Evolutionary conservation across 768 basidiomycete genomes (phyloP).

Genomic region (Cystofilobasidium capitatum): DNA sequence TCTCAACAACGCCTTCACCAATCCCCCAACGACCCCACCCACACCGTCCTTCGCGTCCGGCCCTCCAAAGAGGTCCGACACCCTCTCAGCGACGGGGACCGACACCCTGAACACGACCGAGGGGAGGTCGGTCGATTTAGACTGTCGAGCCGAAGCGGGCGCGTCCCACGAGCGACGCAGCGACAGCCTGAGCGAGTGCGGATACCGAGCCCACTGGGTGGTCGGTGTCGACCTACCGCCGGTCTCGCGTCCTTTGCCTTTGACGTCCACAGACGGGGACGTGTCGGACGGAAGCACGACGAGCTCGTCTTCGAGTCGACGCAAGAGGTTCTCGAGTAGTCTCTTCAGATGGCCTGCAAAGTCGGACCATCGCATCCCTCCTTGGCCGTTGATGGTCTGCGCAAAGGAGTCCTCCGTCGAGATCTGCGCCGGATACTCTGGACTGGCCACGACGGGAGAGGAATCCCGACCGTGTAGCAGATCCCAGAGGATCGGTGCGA

Average conservation of each 20-base stretch:
- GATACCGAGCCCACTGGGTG: slow-evolving; percentile 24
- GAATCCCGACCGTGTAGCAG: slow-evolving; percentile 28
- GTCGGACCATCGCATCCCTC: slow-evolving; percentile 13
- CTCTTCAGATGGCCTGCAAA: slow-evolving; percentile 7
- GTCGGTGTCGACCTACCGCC: not conserved
- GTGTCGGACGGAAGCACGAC: slow-evolving; percentile 5
- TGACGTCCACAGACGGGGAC: not conserved
- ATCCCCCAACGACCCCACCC: not conserved
- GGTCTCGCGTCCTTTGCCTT: not conserved
- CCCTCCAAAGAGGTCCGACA: slow-evolving; percentile 7
- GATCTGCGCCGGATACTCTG: slow-evolving; percentile 32
- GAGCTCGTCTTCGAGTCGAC: slow-evolving; percentile 30
- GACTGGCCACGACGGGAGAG: slow-evolving; percentile 28
- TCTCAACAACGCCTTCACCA: slow-evolving; percentile 7
- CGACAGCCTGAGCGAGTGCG: slow-evolving; percentile 13
- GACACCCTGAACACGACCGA: not conserved
- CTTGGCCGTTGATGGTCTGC: not conserved
- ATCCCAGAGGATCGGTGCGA: slow-evolving; percentile 26
- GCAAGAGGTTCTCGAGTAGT: slow-evolving; percentile 25
- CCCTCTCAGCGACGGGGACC: not conserved
- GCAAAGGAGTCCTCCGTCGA: slow-evolving; percentile 30
- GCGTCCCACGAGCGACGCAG: slow-evolving; percentile 23
- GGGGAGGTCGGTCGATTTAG: not conserved
- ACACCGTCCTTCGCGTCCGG: not conserved
- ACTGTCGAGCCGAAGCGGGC: not conserved